phyloP scores from a whole-genome alignment of 306 rosid genomes.

The Quercus agrifolia region DNA sequence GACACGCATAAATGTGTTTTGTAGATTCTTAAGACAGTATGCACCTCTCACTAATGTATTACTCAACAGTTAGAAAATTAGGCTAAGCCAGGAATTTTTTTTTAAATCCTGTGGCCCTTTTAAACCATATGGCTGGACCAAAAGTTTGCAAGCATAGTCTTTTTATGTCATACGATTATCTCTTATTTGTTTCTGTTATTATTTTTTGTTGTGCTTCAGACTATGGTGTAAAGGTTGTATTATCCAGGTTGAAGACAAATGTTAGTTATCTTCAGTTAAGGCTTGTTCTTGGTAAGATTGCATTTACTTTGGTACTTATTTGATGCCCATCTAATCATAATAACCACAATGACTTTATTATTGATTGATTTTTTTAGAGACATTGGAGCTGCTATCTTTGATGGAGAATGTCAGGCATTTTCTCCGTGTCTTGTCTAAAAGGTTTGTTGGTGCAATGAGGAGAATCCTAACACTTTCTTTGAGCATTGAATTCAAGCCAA shows the following conservation, averaged over 20 bases:
- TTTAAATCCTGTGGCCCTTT: background rate
- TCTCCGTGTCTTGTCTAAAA: background rate
- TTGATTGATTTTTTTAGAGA: slow-evolving; percentile 11
- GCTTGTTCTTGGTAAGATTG: slow-evolving; percentile 57
- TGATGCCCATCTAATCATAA: background rate
- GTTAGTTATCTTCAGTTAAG: slow-evolving; percentile 44
- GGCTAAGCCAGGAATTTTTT: background rate
- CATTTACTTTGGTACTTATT: slow-evolving; percentile 5
- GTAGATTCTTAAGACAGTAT: no score
- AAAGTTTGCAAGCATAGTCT: background rate
- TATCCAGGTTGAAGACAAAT: slow-evolving; percentile 46
- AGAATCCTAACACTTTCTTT: background rate
- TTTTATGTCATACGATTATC: background rate
- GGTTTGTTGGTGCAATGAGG: background rate
- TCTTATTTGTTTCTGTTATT: slow-evolving; percentile 2
- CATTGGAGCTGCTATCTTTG: slow-evolving; percentile 15
- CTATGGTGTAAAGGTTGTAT: slow-evolving; percentile 30
- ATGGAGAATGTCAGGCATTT: slow-evolving; percentile 4
- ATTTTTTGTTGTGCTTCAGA: slow-evolving; percentile 41
- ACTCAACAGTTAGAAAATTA: background rate
- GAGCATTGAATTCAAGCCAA: background rate
- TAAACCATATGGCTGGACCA: background rate
- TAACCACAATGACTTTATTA: background rate
- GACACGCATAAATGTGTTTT: no score
- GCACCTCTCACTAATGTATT: no score